These are phyloP conservation scores for Lophiotrema nucula DNA, from an alignment of 495 filamentous ascomycete genomes.

Conservation along the genomic window DNA sequence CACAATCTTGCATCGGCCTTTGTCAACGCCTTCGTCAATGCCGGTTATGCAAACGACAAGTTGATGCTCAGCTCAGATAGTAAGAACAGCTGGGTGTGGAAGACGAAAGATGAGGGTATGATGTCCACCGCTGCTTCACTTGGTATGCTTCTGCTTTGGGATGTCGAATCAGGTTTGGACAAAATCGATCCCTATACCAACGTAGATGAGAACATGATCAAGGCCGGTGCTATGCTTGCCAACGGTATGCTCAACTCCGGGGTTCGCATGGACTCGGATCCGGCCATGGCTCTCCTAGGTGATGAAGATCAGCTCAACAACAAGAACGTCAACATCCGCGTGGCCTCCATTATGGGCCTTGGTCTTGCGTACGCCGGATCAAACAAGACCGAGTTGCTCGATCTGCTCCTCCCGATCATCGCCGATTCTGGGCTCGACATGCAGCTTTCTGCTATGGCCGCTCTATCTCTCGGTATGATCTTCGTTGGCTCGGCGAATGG, in stretches of 20 bases:
- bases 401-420: slow-evolving; percentile 80
- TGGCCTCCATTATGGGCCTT: slow-evolving; percentile 91
- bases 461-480: slow-evolving; percentile 82
- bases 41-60: slow-evolving; percentile 92
- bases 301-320: slow-evolving; percentile 72
- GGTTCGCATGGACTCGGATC: slow-evolving; percentile 80
- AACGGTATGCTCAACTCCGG: slow-evolving; percentile 93
- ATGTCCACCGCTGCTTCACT: slow-evolving; percentile 91
- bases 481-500: slow-evolving; percentile 90
- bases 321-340: slow-evolving; percentile 71
- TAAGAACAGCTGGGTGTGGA: slow-evolving; percentile 95
- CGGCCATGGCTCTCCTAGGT: slow-evolving; percentile 78
- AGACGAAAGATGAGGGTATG: slow-evolving; percentile 98
- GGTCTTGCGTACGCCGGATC: slow-evolving; percentile 92
- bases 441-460: slow-evolving; percentile 95
- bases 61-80: slow-evolving; percentile 85
- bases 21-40: slow-evolving; percentile 95
- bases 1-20: slow-evolving; percentile 96
- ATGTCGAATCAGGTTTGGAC: slow-evolving; percentile 82
- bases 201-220: slow-evolving; percentile 75
- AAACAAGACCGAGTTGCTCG: slow-evolving; percentile 78
- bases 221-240: slow-evolving; percentile 83
- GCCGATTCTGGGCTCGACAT: slow-evolving; percentile 78
- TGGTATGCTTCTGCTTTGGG: slow-evolving; percentile 86
- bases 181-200: slow-evolving; percentile 93